Evolutionary conservation across 306 rosid species (phyloP).

Genomic region (Cucumis hystrix): DNA sequence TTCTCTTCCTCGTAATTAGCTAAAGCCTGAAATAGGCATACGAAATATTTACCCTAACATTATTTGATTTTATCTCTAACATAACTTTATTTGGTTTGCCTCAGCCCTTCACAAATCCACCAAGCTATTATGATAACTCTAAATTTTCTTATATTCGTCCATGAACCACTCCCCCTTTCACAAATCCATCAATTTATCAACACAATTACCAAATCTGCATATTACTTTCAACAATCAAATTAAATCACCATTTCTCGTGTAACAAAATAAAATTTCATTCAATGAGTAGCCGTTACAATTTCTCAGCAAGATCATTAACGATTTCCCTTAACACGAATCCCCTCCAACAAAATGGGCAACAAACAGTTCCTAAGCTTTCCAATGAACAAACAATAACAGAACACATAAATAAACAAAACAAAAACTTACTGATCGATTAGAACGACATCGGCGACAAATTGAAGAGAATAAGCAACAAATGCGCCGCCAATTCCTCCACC

Average conservation of each 20-base stretch:
- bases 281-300: background rate
- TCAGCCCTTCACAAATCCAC: background rate
- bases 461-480: constrained; percentile 19
- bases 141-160: background rate
- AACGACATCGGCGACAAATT: constrained; percentile 23
- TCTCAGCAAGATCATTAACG: background rate
- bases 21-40: background rate
- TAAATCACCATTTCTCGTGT: background rate
- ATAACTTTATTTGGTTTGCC: background rate
- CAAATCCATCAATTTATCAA: background rate
- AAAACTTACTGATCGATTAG: constrained; percentile 23
- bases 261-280: background rate
- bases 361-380: background rate
- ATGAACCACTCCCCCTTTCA: background rate
- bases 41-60: background rate
- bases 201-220: background rate
- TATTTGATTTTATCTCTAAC: background rate
- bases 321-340: background rate
- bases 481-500: constrained; percentile 25
- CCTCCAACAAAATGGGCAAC: background rate
- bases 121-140: background rate
- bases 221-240: background rate
- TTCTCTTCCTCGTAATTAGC: background rate
- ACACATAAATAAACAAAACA: too few species aligned
- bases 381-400: background rate